Percentiles rank a stretch among this genome's conserved stretches.
phyloP scores from a whole-genome alignment of 225 moss, liverwort and hornwort genomes.

The Pseudisothecium myosuroides region DNA sequence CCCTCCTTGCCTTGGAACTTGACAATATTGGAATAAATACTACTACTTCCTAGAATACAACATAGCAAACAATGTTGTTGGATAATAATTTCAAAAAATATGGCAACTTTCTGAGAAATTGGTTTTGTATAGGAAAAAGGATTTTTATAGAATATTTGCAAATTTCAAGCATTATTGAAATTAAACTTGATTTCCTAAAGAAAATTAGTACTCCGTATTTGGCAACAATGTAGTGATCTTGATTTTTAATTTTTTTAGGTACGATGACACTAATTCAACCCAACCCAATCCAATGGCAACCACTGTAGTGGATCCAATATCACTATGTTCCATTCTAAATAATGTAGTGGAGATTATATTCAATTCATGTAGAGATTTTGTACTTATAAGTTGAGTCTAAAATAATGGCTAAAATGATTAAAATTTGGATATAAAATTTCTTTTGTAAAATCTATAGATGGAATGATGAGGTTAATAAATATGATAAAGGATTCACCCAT shows the following conservation, averaged over 20 bases:
- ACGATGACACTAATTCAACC: not conserved
- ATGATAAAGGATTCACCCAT: not conserved
- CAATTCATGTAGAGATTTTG: not conserved
- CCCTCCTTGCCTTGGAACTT: not conserved
- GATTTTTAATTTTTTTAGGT: rapidly evolving
- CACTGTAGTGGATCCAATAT: not conserved
- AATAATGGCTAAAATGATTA: not conserved
- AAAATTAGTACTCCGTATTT: no score
- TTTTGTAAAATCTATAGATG: not conserved
- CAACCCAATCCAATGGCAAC: not conserved
- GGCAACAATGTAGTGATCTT: not conserved
- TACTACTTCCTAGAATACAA: not conserved
- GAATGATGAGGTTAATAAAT: not conserved
- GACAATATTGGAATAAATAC: not conserved
- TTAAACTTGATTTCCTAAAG: not conserved
- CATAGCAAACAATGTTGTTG: rapidly evolving
- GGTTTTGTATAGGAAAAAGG: not conserved
- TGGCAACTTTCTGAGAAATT: no score
- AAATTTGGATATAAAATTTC: not conserved
- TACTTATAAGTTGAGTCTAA: not conserved
- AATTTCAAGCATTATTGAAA: not conserved
- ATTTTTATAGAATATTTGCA: not conserved
- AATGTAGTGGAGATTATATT: not conserved
- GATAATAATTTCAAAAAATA: not conserved
- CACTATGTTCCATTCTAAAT: not conserved